phyloP scores from a whole-genome alignment of 192 early-diverging fungal species.

The Haplosporangium gracile region DNA sequence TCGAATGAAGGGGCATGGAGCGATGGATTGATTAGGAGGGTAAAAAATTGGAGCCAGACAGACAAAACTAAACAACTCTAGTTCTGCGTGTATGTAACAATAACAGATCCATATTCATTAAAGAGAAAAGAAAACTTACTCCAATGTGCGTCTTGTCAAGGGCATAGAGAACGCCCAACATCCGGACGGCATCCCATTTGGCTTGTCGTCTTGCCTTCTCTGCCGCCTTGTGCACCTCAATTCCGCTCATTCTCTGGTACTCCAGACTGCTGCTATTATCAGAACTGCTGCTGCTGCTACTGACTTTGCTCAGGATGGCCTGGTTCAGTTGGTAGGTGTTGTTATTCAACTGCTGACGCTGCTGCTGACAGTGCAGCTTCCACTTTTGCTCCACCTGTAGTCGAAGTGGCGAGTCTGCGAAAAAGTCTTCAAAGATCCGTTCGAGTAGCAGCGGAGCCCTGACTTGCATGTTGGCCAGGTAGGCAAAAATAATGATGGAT shows the following conservation, averaged over 20 bases:
- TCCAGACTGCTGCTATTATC: background rate
- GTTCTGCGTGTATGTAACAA: background rate
- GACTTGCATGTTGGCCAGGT: constrained; percentile 56
- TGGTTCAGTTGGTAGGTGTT: constrained; percentile 16
- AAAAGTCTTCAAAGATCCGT: constrained; percentile 62
- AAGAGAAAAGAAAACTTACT: constrained; percentile 17
- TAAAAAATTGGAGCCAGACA: background rate
- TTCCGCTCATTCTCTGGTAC: constrained; percentile 17
- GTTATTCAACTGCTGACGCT: constrained; percentile 14
- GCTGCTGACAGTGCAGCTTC: constrained; percentile 5
- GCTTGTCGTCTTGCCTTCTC: constrained; percentile 40
- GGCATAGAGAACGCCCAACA: constrained; percentile 53
- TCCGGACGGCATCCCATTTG: constrained; percentile 50
- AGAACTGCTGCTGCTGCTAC: background rate
- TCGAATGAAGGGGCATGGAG: background rate
- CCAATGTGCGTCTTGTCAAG: constrained; percentile 53
- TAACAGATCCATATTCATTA: background rate
- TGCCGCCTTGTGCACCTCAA: constrained; percentile 23
- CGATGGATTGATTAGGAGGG: background rate
- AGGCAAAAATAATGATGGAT: constrained; percentile 59
- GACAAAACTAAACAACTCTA: background rate
- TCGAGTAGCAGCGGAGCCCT: constrained; percentile 55
- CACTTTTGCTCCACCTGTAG: constrained; percentile 23
- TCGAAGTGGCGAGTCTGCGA: constrained; percentile 37
- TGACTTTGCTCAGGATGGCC: background rate